Conservation (phyloP, 352 stramenopile species). For the Salisapilia sapeloensis region DNA sequence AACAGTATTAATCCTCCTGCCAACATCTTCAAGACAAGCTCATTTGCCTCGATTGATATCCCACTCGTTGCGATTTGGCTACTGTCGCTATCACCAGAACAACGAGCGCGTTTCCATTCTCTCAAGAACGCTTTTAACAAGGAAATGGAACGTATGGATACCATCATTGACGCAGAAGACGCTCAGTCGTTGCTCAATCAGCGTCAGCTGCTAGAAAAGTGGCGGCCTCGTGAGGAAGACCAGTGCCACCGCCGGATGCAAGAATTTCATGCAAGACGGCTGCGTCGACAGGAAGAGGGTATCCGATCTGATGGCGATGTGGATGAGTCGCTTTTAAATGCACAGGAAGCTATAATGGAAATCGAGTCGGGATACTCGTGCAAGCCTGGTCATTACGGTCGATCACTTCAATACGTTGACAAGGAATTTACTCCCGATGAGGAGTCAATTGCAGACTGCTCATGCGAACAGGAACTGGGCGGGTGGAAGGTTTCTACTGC, state of each 20-base stretch:
- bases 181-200: slow-evolving; percentile 23
- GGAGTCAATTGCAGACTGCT: slow-evolving; percentile 50
- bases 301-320: slow-evolving; percentile 26
- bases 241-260: slow-evolving; percentile 56
- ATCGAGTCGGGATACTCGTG: slow-evolving; percentile 76
- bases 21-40: slow-evolving; percentile 81
- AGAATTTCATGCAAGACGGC: slow-evolving; percentile 51
- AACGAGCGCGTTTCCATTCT: slow-evolving; percentile 73
- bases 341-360: slow-evolving; percentile 63
- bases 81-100: slow-evolving; percentile 63
- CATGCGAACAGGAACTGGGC: slow-evolving; percentile 23
- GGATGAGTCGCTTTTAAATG: slow-evolving; percentile 67
- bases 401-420: slow-evolving; percentile 78
- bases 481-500: slow-evolving; percentile 73
- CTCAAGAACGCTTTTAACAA: slow-evolving; percentile 78
- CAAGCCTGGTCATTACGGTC: slow-evolving; percentile 51
- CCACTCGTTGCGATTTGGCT: slow-evolving; percentile 83
- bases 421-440: slow-evolving; percentile 75
- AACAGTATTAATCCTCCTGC: slow-evolving; percentile 83
- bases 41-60: slow-evolving; percentile 83
- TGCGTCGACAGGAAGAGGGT: slow-evolving; percentile 52
- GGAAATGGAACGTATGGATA: slow-evolving; percentile 65
- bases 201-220: slow-evolving; percentile 26
- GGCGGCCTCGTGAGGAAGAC: slow-evolving; percentile 37
- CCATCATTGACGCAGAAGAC: slow-evolving; percentile 66